Percentiles rank a stretch among this genome's conserved stretches.
Conservation (phyloP, 2,329 filamentous ascomycete species). For the Gnomoniopsis sp. region DNA sequence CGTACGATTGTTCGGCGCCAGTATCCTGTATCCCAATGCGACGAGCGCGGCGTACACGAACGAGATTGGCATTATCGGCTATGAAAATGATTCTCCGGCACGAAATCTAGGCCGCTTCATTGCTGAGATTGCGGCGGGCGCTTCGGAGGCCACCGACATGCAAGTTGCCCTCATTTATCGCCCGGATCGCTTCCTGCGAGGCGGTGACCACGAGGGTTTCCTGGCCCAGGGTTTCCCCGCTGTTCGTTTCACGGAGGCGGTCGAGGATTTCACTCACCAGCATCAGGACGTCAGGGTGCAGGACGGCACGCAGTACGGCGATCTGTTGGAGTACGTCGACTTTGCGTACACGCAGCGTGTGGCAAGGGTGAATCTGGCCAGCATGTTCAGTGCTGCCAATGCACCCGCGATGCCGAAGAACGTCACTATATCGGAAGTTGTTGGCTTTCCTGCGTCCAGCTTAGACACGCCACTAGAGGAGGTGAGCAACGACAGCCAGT, state of each 20-base stretch:
- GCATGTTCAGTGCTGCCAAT: slow-evolving; percentile 50
- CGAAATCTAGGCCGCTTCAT: slow-evolving; percentile 52
- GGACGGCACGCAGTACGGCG: slow-evolving; percentile 51
- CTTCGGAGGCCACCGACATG: slow-evolving; percentile 50
- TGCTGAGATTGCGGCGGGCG: slow-evolving; percentile 43
- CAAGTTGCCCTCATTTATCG: slow-evolving; percentile 54
- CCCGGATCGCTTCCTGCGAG: slow-evolving; percentile 52
- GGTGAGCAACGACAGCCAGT: slow-evolving; percentile 45
- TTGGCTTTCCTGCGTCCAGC: slow-evolving; percentile 11
- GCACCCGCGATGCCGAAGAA: slow-evolving; percentile 48
- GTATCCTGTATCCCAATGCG: slow-evolving; percentile 15
- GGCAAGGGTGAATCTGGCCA: slow-evolving; percentile 51
- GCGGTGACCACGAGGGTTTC: slow-evolving; percentile 55
- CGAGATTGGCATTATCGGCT: slow-evolving; percentile 36
- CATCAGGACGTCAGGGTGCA: slow-evolving; percentile 51
- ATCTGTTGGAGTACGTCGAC: slow-evolving; percentile 55
- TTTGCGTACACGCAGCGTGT: slow-evolving; percentile 52
- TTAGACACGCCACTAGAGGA: slow-evolving; percentile 33
- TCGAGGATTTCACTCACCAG: slow-evolving; percentile 55
- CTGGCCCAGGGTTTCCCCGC: slow-evolving; percentile 52
- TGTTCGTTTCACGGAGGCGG: slow-evolving; percentile 54
- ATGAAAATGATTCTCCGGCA: slow-evolving; percentile 41
- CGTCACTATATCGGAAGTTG: slow-evolving; percentile 31
- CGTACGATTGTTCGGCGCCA: slow-evolving; percentile 45
- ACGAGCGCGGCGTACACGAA: slow-evolving; percentile 4